Evolutionary conservation across 1,284 basidiomycete genomes (phyloP), one percentile per base, ranked within the genome.

Genomic region (Hortiboletus rubellus): DNA sequence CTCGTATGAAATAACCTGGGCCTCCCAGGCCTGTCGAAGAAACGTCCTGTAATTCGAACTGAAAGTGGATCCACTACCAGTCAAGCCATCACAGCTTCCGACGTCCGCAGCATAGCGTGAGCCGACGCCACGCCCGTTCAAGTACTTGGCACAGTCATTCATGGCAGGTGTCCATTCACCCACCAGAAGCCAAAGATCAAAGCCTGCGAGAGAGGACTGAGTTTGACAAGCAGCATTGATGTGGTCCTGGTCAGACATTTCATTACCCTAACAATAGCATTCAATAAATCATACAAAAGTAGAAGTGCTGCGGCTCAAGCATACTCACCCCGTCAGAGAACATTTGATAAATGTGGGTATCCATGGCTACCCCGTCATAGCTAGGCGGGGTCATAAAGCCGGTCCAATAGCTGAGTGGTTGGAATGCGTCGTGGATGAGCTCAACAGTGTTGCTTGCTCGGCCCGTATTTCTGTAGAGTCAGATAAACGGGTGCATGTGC

Each of bases 371-470:
- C 37, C 84, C 85, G 59, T 79, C 78, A 72, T 64, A 85, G n/a
- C 73, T 53, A 0, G 85, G 83, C 30, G 77, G 63, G 1, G 80
- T 78, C 79, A 90, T 80, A 69, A 87, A 91, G 44, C 85, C 84
- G 50, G 78, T 73, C 90, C 91, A 96, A 65, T 82, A 89, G 57
- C 79, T 82, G 36, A 93, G 75, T 36, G 84, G 77, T 71, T 94
- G 86, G 82, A 97, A 93, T 3, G 90, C 93, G 69, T 97, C 96
- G 66, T 92, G 87, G 52, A 96, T 82, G 55, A 94, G 77, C 18
- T 88, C 81, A 27, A 92, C 68, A 2, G 80, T 81, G 65, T 86
- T 82, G 63, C 86, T 85, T 66, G 84, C 71, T 60, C 80, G 77
- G 3, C 77, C 75, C 41, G 77, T 77, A 69, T 79, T 83, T 59